Conservation (phyloP, 257 asterid genomes). For the Schizonepeta tenuifolia region DNA sequence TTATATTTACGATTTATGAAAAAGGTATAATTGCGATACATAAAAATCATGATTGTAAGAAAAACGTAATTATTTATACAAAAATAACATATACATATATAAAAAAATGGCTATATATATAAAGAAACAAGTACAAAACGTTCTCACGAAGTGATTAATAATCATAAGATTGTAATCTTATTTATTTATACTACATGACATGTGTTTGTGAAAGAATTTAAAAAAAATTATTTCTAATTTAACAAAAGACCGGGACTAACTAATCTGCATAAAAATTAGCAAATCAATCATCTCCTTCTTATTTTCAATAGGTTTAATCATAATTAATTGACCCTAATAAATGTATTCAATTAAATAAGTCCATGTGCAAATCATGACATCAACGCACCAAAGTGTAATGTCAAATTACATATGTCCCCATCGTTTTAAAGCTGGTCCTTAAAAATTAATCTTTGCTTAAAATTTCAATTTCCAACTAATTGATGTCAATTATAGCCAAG, state of each 20-base stretch:
- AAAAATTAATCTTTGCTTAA: conserved; percentile 15
- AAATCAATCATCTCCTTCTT: not conserved
- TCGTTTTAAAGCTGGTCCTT: conserved; percentile 26
- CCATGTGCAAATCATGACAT: conserved; percentile 32
- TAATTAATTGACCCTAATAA: conserved; percentile 26
- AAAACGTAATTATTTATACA: too few species aligned
- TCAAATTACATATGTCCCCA: conserved; percentile 28
- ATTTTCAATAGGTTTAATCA: conserved; percentile 29
- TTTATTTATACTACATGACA: not conserved
- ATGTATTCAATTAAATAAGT: conserved; percentile 23
- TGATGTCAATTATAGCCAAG: conserved; percentile 14
- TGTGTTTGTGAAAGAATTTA: not conserved
- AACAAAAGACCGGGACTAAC: not conserved
- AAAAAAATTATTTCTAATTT: not conserved
- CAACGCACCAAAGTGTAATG: conserved; percentile 31
- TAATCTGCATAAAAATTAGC: not conserved
- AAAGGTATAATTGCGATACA: too few species aligned
- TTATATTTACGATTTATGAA: too few species aligned
- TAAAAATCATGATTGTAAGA: too few species aligned
- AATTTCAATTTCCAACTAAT: conserved; percentile 28
- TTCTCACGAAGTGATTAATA: too few species aligned
- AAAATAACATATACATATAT: too few species aligned
- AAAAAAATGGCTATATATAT: too few species aligned
- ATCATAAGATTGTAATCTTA: not conserved
- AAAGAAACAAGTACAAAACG: too few species aligned